Evolutionary conservation across 2,329 filamentous ascomycete species (phyloP), one percentile per base, ranked within the genome.

Genomic region (Botryotinia narcissicola): DNA sequence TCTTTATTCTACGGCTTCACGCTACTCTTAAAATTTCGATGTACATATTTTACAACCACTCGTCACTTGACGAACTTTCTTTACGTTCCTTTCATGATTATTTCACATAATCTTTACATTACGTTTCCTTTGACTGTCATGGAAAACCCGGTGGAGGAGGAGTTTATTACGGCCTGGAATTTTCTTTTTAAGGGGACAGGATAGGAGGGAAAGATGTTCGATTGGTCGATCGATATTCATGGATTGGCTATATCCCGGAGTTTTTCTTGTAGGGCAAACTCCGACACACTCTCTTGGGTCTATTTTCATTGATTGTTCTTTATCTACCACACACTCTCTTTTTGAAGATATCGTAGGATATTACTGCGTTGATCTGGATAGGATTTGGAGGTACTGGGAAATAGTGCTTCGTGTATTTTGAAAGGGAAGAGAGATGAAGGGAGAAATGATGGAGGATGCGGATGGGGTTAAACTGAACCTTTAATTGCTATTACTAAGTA

Each of bases 81-180:
- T 54, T 72, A 72, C 70, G 37, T 40, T 72, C 61, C 42, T 42
- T 72, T 72, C 29, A 70, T 18, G 69, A 71, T 71, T 71, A 63
- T 71, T 63, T 29, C 69, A 63, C 9, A 71, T 63, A 71, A 71
- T 71, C 69, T 67, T 37, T 63, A 71, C 59, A 48, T 63, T 63
- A 48, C 42, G 46, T 51, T 35, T 54, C 46, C 29, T 67, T 71
- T 8, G 40, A 40, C 42, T 51, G 40, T 63, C 35, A 71, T 32
- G 69, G 57, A 48, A 48, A 62, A 29, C 14, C 32, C 22, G 32
- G 8, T 22, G 64, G 64, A 37, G 57, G 69, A 71, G 68, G 68
- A 71, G 69, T 71, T 57, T 63, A 71, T 63, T 22, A 71, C 69
- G 69, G 69, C 42, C 69, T 63, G 57, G 32, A 29, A 63, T 61